Percentiles rank a stretch among this genome's conserved stretches.
Conservation (phyloP, 179 eudicot genomes). For the Patellifolia procumbens region DNA sequence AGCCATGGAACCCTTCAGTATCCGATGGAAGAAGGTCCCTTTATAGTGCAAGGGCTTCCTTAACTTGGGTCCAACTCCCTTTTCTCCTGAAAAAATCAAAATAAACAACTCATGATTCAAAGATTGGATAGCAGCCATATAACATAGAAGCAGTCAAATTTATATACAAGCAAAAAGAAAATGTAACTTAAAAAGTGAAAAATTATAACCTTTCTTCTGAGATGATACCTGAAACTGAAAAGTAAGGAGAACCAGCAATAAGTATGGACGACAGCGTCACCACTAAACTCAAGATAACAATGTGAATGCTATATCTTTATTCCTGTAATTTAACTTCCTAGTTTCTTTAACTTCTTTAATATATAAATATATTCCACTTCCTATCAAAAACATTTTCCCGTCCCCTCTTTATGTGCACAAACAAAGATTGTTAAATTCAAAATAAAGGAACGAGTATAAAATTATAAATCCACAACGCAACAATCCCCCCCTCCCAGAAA, state of each 20-base stretch:
- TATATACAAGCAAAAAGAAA: not conserved
- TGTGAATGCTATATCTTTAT: too few relatives aligned
- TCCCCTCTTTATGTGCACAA: not conserved
- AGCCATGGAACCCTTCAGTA: constrained; percentile 70
- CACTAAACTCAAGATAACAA: not conserved
- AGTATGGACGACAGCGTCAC: not conserved
- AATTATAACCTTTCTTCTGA: not conserved
- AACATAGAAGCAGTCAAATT: not conserved
- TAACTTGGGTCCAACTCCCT: constrained; percentile 67
- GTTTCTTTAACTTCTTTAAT: not conserved
- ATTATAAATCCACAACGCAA: not conserved
- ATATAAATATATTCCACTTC: not conserved
- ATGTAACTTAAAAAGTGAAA: not conserved
- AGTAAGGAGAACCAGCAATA: not conserved
- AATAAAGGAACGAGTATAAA: not conserved
- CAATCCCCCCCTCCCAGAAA: not conserved
- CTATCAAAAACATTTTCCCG: not conserved
- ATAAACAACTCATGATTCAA: constrained; percentile 7
- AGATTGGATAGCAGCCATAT: not conserved
- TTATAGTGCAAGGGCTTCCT: constrained; percentile 90
- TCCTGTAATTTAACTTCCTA: not conserved
- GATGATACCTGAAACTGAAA: not conserved
- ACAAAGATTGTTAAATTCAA: not conserved
- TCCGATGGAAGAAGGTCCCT: constrained; percentile 91
- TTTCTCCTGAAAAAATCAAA: constrained; percentile 60